Evolutionary conservation across 768 basidiomycete species (phyloP).

Genomic region (Kwoniella sp.): DNA sequence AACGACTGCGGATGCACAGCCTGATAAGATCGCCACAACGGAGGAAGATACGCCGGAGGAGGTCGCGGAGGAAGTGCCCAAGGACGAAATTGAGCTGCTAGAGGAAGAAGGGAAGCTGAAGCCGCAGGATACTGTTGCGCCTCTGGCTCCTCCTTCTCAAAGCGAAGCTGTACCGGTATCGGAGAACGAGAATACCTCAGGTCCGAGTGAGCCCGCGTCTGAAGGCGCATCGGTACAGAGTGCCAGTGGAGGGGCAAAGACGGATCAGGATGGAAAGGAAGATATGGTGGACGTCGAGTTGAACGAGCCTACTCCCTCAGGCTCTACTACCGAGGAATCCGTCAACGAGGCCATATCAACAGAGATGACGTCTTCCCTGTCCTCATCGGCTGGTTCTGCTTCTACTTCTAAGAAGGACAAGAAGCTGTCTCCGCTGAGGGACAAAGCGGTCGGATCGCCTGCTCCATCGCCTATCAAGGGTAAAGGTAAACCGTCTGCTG

Average conservation of each 20-base stretch:
- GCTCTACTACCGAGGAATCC: neutral
- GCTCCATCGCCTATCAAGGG: neutral
- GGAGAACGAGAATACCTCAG: no score
- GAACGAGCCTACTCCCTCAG: neutral
- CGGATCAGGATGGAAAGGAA: neutral
- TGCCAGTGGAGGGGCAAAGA: neutral
- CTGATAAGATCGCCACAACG: neutral
- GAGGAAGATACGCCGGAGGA: neutral
- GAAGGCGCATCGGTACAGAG: no score
- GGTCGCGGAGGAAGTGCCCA: constrained; percentile 28
- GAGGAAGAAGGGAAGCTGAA: constrained; percentile 41
- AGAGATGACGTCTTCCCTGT: neutral
- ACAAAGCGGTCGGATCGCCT: neutral
- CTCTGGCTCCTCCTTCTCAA: constrained; percentile 8
- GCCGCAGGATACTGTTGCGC: constrained; percentile 24
- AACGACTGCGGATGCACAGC: neutral
- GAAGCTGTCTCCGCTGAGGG: neutral
- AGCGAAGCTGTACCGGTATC: neutral
- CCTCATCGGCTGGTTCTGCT: neutral
- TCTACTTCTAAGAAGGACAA: neutral
- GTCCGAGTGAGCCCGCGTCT: neutral
- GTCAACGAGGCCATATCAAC: neutral
- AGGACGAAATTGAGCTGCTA: constrained; percentile 49
- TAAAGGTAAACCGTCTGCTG: neutral
- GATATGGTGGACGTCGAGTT: neutral